phyloP scores from a whole-genome alignment of 176 grass and related monocot genomes.

The Musa troglodytarum region DNA sequence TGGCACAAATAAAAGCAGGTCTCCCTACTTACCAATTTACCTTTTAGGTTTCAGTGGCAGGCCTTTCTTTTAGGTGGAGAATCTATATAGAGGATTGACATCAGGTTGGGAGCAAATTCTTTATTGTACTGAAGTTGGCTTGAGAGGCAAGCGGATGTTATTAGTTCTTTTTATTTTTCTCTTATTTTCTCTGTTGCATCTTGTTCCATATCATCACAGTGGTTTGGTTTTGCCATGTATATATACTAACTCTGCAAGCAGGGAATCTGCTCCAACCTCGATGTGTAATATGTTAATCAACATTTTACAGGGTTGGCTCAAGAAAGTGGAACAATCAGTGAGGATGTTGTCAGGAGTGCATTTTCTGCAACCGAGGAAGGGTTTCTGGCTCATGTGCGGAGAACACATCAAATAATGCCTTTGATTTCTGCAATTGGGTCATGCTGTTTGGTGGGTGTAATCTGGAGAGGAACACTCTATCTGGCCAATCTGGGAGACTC shows the following conservation, averaged over 20 bases:
- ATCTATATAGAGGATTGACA: background rate
- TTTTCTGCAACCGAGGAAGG: constrained; percentile 87
- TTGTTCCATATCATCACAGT: background rate
- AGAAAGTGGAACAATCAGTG: constrained; percentile 70
- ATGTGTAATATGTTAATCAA: background rate
- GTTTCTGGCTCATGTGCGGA: constrained; percentile 77
- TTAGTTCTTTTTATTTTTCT: background rate
- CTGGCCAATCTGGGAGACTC: constrained; percentile 94
- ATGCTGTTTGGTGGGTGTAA: constrained; percentile 82
- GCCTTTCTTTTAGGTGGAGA: constrained; percentile 1
- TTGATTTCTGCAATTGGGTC: constrained; percentile 79
- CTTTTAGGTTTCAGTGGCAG: background rate
- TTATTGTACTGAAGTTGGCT: background rate
- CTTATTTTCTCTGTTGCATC: background rate
- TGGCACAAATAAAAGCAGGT: background rate
- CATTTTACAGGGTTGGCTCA: constrained; percentile 48
- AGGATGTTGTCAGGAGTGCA: constrained; percentile 76
- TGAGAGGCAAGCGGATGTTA: background rate
- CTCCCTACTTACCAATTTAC: background rate
- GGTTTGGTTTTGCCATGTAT: background rate
- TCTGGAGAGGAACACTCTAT: constrained; percentile 77
- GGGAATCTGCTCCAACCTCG: background rate
- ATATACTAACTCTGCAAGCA: background rate
- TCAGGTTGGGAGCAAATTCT: background rate
- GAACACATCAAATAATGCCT: constrained; percentile 81